phyloP scores from a whole-genome alignment of 495 filamentous ascomycete species.

The Neurospora terricola region DNA sequence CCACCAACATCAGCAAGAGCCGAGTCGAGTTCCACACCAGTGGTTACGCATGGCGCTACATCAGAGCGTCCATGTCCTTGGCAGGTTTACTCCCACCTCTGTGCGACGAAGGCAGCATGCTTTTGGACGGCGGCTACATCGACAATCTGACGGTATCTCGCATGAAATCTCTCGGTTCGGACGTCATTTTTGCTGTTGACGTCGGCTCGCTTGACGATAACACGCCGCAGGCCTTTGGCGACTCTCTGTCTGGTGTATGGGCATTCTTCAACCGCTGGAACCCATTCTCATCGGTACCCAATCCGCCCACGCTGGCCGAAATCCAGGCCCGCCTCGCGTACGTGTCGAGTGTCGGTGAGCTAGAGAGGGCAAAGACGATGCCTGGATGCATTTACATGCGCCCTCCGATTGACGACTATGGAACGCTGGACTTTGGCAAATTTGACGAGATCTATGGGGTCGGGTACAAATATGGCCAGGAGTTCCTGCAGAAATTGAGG shows the following conservation, averaged over 20 bases:
- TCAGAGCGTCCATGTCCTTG: conserved; percentile 91
- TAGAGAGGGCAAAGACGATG: conserved; percentile 83
- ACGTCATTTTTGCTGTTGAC: conserved; percentile 92
- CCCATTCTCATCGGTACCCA: conserved; percentile 74
- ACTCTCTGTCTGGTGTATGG: conserved; percentile 93
- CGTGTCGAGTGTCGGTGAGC: conserved; percentile 81
- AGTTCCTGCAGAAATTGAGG: conserved; percentile 61
- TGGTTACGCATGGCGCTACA: conserved; percentile 94
- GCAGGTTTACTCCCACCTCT: conserved; percentile 87
- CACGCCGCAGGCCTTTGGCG: conserved; percentile 81
- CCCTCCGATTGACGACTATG: conserved; percentile 86
- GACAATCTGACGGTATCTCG: conserved; percentile 95
- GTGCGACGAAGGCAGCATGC: conserved; percentile 93
- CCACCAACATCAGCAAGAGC: conserved; percentile 89
- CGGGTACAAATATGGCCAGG: conserved; percentile 75
- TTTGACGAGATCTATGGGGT: conserved; percentile 94
- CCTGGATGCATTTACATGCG: conserved; percentile 90
- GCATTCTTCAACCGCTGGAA: conserved; percentile 93
- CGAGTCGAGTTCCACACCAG: conserved; percentile 84
- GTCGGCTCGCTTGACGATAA: conserved; percentile 87
- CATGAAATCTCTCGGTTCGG: conserved; percentile 89
- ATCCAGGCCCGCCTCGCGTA: conserved; percentile 94
- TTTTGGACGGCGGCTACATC: conserved; percentile 92
- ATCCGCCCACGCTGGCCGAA: conserved; percentile 89
- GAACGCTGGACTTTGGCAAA: conserved; percentile 90